These are phyloP conservation scores for Anthostomella pinea DNA, from an alignment of 2,329 filamentous ascomycete species.

Conservation along the genomic window DNA sequence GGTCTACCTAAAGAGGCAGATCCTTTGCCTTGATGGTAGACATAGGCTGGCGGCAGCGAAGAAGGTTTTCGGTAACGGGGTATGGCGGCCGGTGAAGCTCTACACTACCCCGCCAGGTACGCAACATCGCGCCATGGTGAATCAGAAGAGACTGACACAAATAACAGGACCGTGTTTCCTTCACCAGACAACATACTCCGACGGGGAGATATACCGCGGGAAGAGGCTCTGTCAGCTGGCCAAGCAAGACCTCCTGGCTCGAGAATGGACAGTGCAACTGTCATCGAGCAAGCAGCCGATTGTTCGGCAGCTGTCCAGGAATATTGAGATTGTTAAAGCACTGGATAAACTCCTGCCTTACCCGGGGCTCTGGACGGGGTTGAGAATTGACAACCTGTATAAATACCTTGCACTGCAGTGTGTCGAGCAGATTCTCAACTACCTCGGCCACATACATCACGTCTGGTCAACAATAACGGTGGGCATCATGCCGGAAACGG, in stretches of 20 bases:
- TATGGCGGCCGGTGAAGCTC: constrained; percentile 1
- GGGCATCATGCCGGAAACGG: neutral
- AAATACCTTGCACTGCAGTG: neutral
- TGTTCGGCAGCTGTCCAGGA: neutral
- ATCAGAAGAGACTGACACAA: neutral
- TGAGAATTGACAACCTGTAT: constrained; percentile 1
- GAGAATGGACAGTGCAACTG: neutral
- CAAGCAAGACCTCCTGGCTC: neutral
- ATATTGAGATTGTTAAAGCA: neutral
- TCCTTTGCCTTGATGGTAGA: neutral
- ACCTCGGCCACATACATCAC: neutral
- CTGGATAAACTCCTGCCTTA: neutral
- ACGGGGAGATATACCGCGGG: constrained; percentile 1
- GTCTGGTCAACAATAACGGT: neutral
- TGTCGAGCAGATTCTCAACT: neutral
- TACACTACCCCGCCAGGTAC: neutral
- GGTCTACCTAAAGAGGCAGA: neutral
- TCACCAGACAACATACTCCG: neutral
- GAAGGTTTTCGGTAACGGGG: neutral
- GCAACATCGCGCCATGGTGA: neutral
- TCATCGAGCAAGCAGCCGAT: neutral
- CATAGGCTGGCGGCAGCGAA: constrained; percentile 1
- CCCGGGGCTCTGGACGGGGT: neutral
- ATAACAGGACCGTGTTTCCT: neutral
- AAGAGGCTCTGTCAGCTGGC: neutral